Evolutionary conservation across 2,329 filamentous ascomycete species (phyloP), one percentile per base, ranked within the genome.

Genomic region (Onygenales sp.): DNA sequence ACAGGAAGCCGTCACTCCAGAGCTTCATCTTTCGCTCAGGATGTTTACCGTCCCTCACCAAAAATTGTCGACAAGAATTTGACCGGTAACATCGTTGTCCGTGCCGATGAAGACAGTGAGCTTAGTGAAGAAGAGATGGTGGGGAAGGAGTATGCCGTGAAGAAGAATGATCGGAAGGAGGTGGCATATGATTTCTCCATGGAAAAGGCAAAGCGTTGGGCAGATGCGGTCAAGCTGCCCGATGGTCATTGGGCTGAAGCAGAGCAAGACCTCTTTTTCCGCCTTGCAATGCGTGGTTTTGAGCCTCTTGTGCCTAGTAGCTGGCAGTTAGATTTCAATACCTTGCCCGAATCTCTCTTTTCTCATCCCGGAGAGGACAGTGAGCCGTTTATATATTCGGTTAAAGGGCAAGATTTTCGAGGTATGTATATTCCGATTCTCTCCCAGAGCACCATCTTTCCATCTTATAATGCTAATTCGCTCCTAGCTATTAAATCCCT

Each of bases 251-350:
- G 77, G 76, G 69, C 72, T 3, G 67, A 74, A 31, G 74, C 77
- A 51, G 77, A 81, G 52, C 73, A 76, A 42, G 72, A 74, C 36
- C 66, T 83, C 2, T 77, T 77, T 57, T 73, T 76, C 54, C 76
- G 76, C 54, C 71, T 83, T 33, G 72, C 72, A 5, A 73, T 77
- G 67, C 77, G 80, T 42, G 80, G 80, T 13, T 76, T 75, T 51
- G 79, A 82, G 64, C 76, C 80, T 8, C 63, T 83, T 1, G 62
- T 83, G 10, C 77, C 78, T 1, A 62, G 65, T 10, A 67, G 68
- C 55, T 82, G 79, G 78, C 67, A 70, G 44, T 63, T 73, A 49
- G 79, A 82, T 57, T 81, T 82, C 56, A 65, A 67, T 7, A 79
- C 75, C 13, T 62, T 83, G 11, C 80, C 80, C 2, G 69, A 74